Percentiles rank a stretch among this genome's conserved stretches.
Evolutionary conservation across 1,284 basidiomycete species (phyloP).

Genomic region (Cutaneotrichosporon curvatum): DNA sequence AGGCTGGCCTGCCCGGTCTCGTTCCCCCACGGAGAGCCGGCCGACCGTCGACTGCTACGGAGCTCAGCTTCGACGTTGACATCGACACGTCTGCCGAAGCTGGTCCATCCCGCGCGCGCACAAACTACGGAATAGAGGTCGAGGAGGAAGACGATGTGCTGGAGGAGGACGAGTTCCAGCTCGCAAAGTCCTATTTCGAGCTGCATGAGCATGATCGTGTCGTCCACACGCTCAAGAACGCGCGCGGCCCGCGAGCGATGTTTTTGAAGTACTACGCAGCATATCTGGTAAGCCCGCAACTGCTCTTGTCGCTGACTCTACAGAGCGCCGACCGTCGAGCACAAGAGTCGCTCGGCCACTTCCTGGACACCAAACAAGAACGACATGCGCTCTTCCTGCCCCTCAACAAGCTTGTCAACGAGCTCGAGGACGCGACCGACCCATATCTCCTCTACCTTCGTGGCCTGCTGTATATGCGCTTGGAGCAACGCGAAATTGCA

Average conservation of each 20-base stretch:
- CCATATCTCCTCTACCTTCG: constrained; percentile 74
- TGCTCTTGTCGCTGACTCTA: constrained; percentile 15
- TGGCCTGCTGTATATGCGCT: constrained; percentile 67
- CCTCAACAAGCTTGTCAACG: constrained; percentile 56
- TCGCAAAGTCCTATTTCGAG: constrained; percentile 70
- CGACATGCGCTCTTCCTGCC: constrained; percentile 61
- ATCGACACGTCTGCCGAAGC: constrained; percentile 15
- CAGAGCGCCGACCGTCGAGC: constrained; percentile 46
- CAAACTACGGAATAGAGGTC: constrained; percentile 45
- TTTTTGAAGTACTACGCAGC: constrained; percentile 76
- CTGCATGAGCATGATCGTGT: constrained; percentile 73
- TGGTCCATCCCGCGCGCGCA: constrained; percentile 27
- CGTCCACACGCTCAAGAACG: constrained; percentile 57
- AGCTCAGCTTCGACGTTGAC: constrained; percentile 7
- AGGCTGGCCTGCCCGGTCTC: constrained; percentile 13
- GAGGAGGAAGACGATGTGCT: constrained; percentile 58
- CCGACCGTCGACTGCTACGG: background rate
- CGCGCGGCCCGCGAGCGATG: constrained; percentile 61
- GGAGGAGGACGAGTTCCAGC: constrained; percentile 53
- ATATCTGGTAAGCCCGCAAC: constrained; percentile 62
- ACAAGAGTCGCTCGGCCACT: constrained; percentile 45
- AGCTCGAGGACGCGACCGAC: constrained; percentile 58
- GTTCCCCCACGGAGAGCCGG: background rate
- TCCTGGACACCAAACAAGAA: constrained; percentile 58
- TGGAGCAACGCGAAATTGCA: constrained; percentile 73